These are phyloP conservation scores for Sporothrix phasma DNA, from an alignment of 2,329 filamentous ascomycete genomes.

Conservation along the genomic window DNA sequence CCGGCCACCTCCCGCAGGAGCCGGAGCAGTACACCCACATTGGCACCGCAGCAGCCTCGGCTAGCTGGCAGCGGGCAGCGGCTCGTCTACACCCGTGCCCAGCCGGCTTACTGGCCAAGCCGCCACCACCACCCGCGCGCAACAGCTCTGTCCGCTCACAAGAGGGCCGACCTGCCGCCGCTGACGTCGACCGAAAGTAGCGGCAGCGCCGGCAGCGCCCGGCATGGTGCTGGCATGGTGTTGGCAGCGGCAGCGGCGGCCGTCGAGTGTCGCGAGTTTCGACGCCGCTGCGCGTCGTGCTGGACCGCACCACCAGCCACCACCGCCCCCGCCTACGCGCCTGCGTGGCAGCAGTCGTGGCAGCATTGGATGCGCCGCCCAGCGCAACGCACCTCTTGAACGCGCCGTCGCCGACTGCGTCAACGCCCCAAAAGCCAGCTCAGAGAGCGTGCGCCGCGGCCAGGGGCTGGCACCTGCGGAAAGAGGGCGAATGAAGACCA, in stretches of 20 bases:
- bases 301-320: conserved; percentile 23
- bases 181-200: neutral
- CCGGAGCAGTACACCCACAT: neutral
- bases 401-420: neutral
- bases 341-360: conserved; percentile 38
- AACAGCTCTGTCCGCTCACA: conserved; percentile 24
- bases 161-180: conserved; percentile 22
- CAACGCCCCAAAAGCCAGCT: conserved; percentile 25
- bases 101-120: conserved; percentile 20
- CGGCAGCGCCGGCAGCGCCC: conserved; percentile 18
- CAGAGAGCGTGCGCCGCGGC: conserved; percentile 23
- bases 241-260: conserved; percentile 26
- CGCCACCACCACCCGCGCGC: conserved; percentile 28
- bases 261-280: conserved; percentile 33
- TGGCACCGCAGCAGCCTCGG: conserved; percentile 15
- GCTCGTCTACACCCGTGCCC: neutral
- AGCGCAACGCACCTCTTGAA: neutral
- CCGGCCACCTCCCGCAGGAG: neutral
- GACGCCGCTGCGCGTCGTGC: conserved; percentile 28
- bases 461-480: conserved; percentile 18
- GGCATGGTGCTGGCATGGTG: neutral
- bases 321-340: conserved; percentile 41
- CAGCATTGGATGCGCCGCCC: conserved; percentile 28
- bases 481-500: conserved; percentile 18
- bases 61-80: conserved; percentile 17